These are phyloP conservation scores for Physcomitrium patens DNA, from an alignment of 225 moss, liverwort and hornwort species.

Conservation along the genomic window DNA sequence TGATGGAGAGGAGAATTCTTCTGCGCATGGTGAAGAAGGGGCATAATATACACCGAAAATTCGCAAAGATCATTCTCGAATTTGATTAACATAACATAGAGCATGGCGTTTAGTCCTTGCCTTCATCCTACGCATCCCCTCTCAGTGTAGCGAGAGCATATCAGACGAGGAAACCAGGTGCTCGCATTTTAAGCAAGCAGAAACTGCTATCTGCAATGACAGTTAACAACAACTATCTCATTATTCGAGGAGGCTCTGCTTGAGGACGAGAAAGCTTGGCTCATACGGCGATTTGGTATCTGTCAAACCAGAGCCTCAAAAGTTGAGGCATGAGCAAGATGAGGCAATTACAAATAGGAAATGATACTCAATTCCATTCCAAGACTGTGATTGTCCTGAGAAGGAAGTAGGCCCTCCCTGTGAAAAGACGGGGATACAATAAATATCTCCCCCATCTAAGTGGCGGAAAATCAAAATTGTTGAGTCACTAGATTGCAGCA, in stretches of 20 bases:
- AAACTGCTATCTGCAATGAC: slow-evolving; percentile 36
- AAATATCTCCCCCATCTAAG: slow-evolving; percentile 20
- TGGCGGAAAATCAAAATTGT: slow-evolving; percentile 34
- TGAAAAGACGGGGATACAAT: slow-evolving; percentile 23
- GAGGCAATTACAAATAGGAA: slow-evolving; percentile 30
- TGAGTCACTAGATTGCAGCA: slow-evolving; percentile 33
- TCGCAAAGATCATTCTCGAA: slow-evolving; percentile 54
- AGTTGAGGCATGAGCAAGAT: slow-evolving; percentile 34
- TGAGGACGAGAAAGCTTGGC: slow-evolving; percentile 40
- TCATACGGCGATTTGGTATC: slow-evolving; percentile 43
- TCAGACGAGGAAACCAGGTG: slow-evolving; percentile 45
- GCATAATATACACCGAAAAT: slow-evolving; percentile 44
- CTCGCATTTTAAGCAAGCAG: slow-evolving; percentile 30
- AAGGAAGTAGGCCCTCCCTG: slow-evolving; percentile 17
- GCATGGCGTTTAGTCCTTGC: slow-evolving; percentile 25
- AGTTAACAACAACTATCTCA: slow-evolving; percentile 18
- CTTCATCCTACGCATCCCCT: slow-evolving; percentile 32
- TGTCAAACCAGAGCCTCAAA: slow-evolving; percentile 26
- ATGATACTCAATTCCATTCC: slow-evolving; percentile 2
- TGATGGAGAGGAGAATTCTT: slow-evolving; percentile 39
- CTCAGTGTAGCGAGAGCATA: slow-evolving; percentile 40
- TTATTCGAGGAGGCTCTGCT: slow-evolving; percentile 29
- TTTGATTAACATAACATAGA: slow-evolving; percentile 45
- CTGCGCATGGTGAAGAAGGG: slow-evolving; percentile 45
- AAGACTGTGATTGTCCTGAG: slow-evolving; percentile 18